A percentile compares a stretch with the other conserved stretches of the same genome.
Evolutionary conservation across 2,329 filamentous ascomycete genomes (phyloP).

Genomic region (Aureobasidium pullulans): DNA sequence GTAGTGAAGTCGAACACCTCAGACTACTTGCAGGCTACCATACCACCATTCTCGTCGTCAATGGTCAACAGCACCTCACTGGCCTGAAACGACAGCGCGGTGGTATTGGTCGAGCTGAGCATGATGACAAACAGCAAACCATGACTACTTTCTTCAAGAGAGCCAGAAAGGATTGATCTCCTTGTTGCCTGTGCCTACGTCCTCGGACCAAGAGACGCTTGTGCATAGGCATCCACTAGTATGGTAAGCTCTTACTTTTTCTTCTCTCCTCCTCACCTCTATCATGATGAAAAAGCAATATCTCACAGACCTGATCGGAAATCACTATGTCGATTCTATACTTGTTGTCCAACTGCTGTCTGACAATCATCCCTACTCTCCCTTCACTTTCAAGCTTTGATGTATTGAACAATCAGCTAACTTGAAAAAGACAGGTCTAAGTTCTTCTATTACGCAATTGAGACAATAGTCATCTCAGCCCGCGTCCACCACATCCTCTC

Average conservation of each 20-base stretch:
- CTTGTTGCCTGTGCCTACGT: background rate
- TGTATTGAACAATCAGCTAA: conserved; percentile 1
- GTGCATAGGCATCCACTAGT: background rate
- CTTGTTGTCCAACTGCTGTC: conserved; percentile 74
- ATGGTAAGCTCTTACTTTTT: conserved; percentile 22
- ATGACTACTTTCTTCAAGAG: conserved; percentile 73
- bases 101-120: conserved; percentile 70
- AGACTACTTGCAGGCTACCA: conserved; percentile 32
- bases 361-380: conserved; percentile 39
- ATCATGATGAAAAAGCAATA: conserved; percentile 50
- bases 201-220: background rate
- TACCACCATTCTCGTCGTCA: conserved; percentile 53
- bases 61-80: conserved; percentile 63
- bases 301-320: conserved; percentile 85
- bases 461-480: background rate
- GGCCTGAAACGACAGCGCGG: conserved; percentile 72
- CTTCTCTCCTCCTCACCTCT: conserved; percentile 18
- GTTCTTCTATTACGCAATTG: background rate
- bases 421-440: conserved; percentile 2
- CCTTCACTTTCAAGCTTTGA: background rate
- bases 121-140: conserved; percentile 68
- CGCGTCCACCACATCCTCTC: background rate
- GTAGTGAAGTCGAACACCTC: background rate
- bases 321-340: conserved; percentile 55
- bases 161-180: conserved; percentile 34